These are phyloP conservation scores for Luffa aegyptiaca DNA, from an alignment of 306 rosid genomes.

Conservation along the genomic window DNA sequence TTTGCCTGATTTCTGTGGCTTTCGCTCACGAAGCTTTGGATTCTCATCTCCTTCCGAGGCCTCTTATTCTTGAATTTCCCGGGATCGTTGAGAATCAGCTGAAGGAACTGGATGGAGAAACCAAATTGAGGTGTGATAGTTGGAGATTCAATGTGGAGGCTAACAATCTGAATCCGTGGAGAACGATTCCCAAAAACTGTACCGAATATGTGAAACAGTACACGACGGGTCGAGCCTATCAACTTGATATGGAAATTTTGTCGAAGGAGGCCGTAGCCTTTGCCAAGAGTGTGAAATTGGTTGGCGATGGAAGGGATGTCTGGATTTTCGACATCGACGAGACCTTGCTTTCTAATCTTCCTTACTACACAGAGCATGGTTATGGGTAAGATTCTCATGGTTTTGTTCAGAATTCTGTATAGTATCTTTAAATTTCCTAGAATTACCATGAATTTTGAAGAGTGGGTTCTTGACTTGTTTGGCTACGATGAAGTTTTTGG, in stretches of 20 bases:
- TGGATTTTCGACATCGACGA: slow-evolving; percentile 92
- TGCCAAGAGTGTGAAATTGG: slow-evolving; percentile 37
- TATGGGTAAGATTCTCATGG: slow-evolving; percentile 43
- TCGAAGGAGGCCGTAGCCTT: slow-evolving; percentile 44
- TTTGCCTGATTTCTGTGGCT: slow-evolving; percentile 24
- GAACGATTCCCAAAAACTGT: slow-evolving; percentile 49
- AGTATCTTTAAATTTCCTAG: not conserved
- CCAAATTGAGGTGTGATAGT: slow-evolving; percentile 34
- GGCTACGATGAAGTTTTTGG: not conserved
- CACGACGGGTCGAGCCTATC: slow-evolving; percentile 42
- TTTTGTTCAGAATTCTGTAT: not conserved
- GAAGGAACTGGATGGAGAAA: slow-evolving; percentile 28
- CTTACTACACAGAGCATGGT: slow-evolving; percentile 65
- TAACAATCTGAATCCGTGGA: slow-evolving; percentile 67
- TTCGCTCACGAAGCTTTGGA: slow-evolving; percentile 29
- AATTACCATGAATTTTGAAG: not conserved
- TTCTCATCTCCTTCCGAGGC: slow-evolving; percentile 38
- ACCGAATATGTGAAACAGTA: slow-evolving; percentile 52
- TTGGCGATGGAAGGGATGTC: slow-evolving; percentile 59
- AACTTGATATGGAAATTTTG: slow-evolving; percentile 44
- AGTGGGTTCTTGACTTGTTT: slow-evolving; percentile 7
- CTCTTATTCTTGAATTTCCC: slow-evolving; percentile 40
- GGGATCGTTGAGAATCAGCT: slow-evolving; percentile 16
- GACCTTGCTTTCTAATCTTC: slow-evolving; percentile 79
- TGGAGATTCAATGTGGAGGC: slow-evolving; percentile 88